phyloP scores from a whole-genome alignment of 495 filamentous ascomycete genomes.

The Hyaloscypha variabilis region DNA sequence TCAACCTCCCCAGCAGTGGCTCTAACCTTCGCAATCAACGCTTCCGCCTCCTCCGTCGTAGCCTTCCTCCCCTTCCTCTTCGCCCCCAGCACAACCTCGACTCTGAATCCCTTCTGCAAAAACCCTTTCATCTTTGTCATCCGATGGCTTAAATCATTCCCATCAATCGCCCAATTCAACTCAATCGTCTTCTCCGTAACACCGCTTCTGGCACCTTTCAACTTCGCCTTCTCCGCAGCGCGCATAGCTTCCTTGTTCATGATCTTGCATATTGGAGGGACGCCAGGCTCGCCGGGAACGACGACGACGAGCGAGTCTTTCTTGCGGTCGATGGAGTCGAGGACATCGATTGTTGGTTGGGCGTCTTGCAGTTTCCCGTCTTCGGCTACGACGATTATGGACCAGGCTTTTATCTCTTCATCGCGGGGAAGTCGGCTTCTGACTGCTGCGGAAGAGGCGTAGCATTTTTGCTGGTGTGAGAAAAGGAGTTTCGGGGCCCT shows the following conservation, averaged over 20 bases:
- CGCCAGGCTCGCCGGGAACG: slow-evolving; percentile 33
- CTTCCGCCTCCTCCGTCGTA: slow-evolving; percentile 38
- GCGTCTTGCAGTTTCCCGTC: slow-evolving; percentile 51
- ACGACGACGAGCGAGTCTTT: slow-evolving; percentile 63
- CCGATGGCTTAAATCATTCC: slow-evolving; percentile 65
- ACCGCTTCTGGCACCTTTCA: slow-evolving; percentile 29
- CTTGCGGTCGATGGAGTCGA: slow-evolving; percentile 49
- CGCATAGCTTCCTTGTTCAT: slow-evolving; percentile 47
- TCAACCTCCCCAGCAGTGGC: slow-evolving; percentile 33
- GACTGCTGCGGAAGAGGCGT: slow-evolving; percentile 25
- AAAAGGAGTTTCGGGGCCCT: slow-evolving; percentile 2
- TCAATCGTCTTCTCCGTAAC: slow-evolving; percentile 68
- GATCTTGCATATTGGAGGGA: slow-evolving; percentile 67
- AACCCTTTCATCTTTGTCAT: slow-evolving; percentile 62
- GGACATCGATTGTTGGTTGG: slow-evolving; percentile 41
- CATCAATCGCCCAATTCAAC: slow-evolving; percentile 80
- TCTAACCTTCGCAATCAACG: slow-evolving; percentile 36
- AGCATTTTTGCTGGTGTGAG: slow-evolving; percentile 22
- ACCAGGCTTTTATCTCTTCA: slow-evolving; percentile 53
- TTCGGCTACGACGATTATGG: slow-evolving; percentile 57
- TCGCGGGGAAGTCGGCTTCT: slow-evolving; percentile 42
- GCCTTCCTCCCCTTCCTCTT: slow-evolving; percentile 40
- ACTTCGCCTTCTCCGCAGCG: slow-evolving; percentile 30
- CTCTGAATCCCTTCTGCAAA: slow-evolving; percentile 61
- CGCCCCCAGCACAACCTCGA: slow-evolving; percentile 60